phyloP scores from a whole-genome alignment of 2,329 filamentous ascomycete species.

The Aureobasidium mangrovei region DNA sequence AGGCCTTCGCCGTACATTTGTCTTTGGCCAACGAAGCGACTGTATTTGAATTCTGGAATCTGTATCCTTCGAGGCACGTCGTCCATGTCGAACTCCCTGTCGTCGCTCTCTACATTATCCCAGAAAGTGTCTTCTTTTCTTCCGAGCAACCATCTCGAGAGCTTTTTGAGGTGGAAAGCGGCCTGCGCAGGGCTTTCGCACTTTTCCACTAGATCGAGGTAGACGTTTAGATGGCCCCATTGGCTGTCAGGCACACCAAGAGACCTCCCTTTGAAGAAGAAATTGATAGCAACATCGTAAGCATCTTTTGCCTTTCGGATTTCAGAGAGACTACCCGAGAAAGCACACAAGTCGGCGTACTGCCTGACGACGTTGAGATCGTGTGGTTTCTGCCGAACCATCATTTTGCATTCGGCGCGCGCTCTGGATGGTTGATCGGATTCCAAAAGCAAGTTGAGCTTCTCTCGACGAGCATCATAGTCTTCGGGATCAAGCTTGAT shows the following conservation, averaged over 20 bases:
- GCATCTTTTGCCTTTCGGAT: conserved; percentile 21
- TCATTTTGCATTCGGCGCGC: conserved; percentile 43
- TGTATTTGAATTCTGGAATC: conserved; percentile 47
- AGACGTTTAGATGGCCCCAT: conserved; percentile 82
- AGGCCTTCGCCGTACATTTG: conserved; percentile 61
- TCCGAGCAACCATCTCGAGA: conserved; percentile 76
- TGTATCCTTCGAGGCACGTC: conserved; percentile 57
- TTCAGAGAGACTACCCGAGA: conserved; percentile 20
- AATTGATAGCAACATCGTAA: conserved; percentile 46
- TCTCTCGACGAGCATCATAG: conserved; percentile 45
- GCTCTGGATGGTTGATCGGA: conserved; percentile 39
- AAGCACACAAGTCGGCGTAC: conserved; percentile 45
- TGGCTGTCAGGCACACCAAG: conserved; percentile 29
- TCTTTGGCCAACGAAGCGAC: conserved; percentile 13
- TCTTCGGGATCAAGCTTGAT: conserved; percentile 45
- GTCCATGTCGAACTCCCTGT: conserved; percentile 79
- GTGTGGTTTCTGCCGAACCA: conserved; percentile 46
- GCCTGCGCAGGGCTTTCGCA: conserved; percentile 56
- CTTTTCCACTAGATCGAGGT: conserved; percentile 68
- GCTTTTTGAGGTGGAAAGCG: conserved; percentile 57
- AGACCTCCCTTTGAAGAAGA: conserved; percentile 32
- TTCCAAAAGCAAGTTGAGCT: conserved; percentile 48
- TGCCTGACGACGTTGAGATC: conserved; percentile 47
- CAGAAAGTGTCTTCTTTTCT: conserved; percentile 66
- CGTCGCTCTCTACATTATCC: conserved; percentile 52